A percentile compares a stretch with the other conserved stretches of the same genome.
Conservation (phyloP, 2,329 filamentous ascomycete species). For the Cylindrodendrum hubeiense region DNA sequence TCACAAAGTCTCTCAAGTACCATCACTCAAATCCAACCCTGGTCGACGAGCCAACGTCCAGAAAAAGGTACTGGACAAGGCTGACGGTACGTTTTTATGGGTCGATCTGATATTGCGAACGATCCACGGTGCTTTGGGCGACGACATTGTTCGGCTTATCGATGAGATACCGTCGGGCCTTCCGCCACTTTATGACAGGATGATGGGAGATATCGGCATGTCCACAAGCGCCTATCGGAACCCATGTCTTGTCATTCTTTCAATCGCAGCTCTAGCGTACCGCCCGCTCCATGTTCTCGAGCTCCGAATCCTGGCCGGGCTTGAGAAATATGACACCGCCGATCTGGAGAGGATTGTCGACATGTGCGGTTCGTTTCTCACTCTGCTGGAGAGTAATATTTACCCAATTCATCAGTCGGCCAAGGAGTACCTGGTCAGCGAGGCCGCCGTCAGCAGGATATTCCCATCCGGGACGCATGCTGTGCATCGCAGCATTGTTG, state of each 20-base stretch:
- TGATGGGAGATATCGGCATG: too few species aligned
- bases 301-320: slow-evolving; percentile 1
- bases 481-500: slow-evolving; percentile 18
- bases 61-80: neutral
- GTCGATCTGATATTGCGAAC: neutral
- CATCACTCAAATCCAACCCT: neutral
- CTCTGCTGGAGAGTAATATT: slow-evolving; percentile 34
- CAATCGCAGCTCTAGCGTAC: too few species aligned
- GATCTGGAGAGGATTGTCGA: slow-evolving; percentile 27
- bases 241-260: too few species aligned
- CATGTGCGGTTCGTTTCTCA: slow-evolving; percentile 45
- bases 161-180: too few species aligned
- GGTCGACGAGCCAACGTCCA: neutral
- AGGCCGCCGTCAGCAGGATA: slow-evolving; percentile 20
- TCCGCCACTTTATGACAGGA: too few species aligned
- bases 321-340: neutral
- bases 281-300: slow-evolving; percentile 1
- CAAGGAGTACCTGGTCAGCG: slow-evolving; percentile 44
- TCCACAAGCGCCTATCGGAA: too few species aligned
- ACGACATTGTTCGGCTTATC: too few species aligned
- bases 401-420: slow-evolving; percentile 47
- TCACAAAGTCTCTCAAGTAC: neutral
- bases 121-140: too few species aligned
- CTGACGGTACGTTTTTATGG: slow-evolving; percentile 1
- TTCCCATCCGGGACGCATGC: slow-evolving; percentile 7